Evolutionary conservation across 441 rosid genomes (phyloP), one percentile per base, ranked within the genome.

Genomic region (Gossypium trilobum): DNA sequence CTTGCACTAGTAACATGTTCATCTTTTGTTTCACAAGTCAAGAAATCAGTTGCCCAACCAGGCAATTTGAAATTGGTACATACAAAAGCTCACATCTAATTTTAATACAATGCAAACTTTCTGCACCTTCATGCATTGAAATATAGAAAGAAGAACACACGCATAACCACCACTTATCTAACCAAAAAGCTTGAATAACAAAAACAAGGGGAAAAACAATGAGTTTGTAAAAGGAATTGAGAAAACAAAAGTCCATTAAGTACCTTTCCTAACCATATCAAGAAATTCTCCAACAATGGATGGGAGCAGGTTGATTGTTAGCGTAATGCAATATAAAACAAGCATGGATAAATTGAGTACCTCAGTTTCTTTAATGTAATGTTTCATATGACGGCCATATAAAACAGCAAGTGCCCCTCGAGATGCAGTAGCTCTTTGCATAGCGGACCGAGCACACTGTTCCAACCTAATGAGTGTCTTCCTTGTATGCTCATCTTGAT

Each of bases 331-430:
- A 60, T 36, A 46, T 27, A 68, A 52, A 52, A 13, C 33, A 61
- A 39, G 4, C 16, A 27, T 20, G 29, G 54, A 23, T 23, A 16
- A 55, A 68, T 19, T 29, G 59, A 52, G 58, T 86, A 87, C 94
- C 94, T 86, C 87, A 27, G 81, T 67, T 70, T 79, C 74, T 78
- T 72, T 86, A 36, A 89, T 89, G 74, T 81, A 86, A 73, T 86
- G 84, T 78, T 85, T 89, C 59, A 81, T 73, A 70, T 68, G 78
- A 73, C 60, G 89, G 65, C 95, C 96, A 77, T 86, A 88, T 31
- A 92, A 72, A 75, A 89, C 58, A 25, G 97, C 93, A 60, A 89
- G 73, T 57, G 92, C 97, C 58, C 89, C 94, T 73, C 75, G 89
- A 73, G 82, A 83, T 68, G 83, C 81, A 74, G 84, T 84, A 46